Conservation (phyloP, 495 filamentous ascomycete species). For the Hypoxylon perforatum region DNA sequence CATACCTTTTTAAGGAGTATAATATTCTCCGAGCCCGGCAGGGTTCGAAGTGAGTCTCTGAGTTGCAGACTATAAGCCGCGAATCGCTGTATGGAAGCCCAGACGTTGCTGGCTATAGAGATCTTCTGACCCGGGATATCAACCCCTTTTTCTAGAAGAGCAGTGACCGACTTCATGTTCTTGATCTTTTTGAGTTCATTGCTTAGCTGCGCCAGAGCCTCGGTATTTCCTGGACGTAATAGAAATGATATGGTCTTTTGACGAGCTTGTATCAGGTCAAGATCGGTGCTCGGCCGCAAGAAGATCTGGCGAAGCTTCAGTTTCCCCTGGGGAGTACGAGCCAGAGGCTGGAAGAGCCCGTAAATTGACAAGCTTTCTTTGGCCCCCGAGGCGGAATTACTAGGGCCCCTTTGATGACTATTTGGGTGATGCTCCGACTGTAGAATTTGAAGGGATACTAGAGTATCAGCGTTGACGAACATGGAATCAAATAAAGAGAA, state of each 20-base stretch:
- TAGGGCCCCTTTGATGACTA: constrained; percentile 81
- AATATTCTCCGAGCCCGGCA: constrained; percentile 66
- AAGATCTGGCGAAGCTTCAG: constrained; percentile 82
- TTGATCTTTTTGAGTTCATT: constrained; percentile 78
- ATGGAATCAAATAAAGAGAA: constrained; percentile 80
- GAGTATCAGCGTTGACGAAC: constrained; percentile 85
- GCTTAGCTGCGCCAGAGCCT: constrained; percentile 64
- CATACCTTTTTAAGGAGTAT: constrained; percentile 69
- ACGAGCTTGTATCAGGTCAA: constrained; percentile 76
- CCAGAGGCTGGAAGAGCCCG: constrained; percentile 81
- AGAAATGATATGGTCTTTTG: constrained; percentile 76
- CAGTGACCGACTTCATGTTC: constrained; percentile 77
- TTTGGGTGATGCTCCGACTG: constrained; percentile 87
- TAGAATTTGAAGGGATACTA: constrained; percentile 86
- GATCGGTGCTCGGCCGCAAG: constrained; percentile 78
- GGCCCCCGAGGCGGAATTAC: constrained; percentile 71
- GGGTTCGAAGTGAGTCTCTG: constrained; percentile 69
- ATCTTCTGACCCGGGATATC: constrained; percentile 69
- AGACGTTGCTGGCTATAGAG: constrained; percentile 72
- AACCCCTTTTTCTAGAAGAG: constrained; percentile 80
- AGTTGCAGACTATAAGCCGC: constrained; percentile 72
- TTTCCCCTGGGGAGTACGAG: constrained; percentile 85
- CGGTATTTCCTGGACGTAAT: constrained; percentile 74
- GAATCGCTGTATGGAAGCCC: constrained; percentile 70
- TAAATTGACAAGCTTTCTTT: constrained; percentile 94